Conservation (phyloP, 108 stramenopile genomes). For the Epithemia pelagica region DNA sequence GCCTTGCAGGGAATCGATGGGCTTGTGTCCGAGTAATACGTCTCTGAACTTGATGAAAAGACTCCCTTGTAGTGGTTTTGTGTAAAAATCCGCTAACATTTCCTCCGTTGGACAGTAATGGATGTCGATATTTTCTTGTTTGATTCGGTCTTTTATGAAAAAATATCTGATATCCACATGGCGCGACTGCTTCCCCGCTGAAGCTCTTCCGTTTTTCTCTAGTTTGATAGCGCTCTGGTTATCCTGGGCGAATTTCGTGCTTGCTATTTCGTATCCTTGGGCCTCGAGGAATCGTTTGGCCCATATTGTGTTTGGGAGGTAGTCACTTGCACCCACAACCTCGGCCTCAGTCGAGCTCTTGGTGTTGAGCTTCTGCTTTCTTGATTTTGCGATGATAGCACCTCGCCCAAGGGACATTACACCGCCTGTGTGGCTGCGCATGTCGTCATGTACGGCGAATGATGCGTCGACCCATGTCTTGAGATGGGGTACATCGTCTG, state of each 20-base stretch:
- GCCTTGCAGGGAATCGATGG: not conserved
- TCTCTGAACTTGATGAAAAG: not conserved
- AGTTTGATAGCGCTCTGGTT: constrained; percentile 19
- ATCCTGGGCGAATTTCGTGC: constrained; percentile 8
- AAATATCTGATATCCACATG: constrained; percentile 21
- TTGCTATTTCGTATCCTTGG: constrained; percentile 6
- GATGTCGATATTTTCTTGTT: not conserved
- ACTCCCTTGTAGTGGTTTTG: constrained; percentile 3
- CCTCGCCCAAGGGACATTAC: constrained; percentile 21
- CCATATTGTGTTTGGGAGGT: constrained; percentile 16
- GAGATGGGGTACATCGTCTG: constrained; percentile 7
- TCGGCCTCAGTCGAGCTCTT: constrained; percentile 27
- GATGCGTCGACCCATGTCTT: constrained; percentile 25
- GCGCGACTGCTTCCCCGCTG: constrained; percentile 10
- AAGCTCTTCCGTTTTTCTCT: constrained; percentile 14
- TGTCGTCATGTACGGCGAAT: too few species aligned
- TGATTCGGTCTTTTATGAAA: constrained; percentile 14
- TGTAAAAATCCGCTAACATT: constrained; percentile 12
- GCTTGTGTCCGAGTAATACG: not conserved
- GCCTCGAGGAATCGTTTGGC: constrained; percentile 21
- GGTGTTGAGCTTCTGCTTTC: constrained; percentile 23
- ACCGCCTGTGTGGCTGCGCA: too few species aligned
- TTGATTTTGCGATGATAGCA: constrained; percentile 4
- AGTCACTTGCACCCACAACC: constrained; percentile 19
- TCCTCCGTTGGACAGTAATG: constrained; percentile 5